phyloP scores from a whole-genome alignment of 148 eudicot species.

The Vaccinium vitisidaea region DNA sequence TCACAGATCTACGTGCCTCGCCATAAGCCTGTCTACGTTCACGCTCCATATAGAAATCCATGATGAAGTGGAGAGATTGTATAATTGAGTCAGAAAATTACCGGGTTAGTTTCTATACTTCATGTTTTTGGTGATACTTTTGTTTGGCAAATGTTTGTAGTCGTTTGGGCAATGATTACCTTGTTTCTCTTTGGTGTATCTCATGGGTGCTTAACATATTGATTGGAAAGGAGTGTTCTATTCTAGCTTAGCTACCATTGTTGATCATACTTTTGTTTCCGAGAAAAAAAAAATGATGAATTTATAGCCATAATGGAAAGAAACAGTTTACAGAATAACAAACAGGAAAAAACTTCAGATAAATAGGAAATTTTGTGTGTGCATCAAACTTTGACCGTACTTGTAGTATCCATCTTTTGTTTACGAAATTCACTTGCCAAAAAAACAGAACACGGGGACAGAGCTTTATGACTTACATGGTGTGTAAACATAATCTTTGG shows the following conservation, averaged over 20 bases:
- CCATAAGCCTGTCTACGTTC: background rate
- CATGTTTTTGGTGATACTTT: background rate
- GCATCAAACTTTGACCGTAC: background rate
- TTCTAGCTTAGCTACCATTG: background rate
- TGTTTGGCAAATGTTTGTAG: background rate
- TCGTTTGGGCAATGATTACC: too few species aligned
- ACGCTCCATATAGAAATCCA: background rate
- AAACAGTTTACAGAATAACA: background rate
- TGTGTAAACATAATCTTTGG: slow-evolving; percentile 52
- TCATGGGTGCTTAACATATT: background rate
- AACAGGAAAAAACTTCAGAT: background rate
- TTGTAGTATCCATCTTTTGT: background rate
- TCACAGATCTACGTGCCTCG: background rate
- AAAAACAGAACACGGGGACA: background rate
- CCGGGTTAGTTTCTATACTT: background rate
- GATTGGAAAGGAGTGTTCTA: background rate
- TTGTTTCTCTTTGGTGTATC: background rate
- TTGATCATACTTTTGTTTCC: background rate
- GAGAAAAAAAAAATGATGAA: background rate
- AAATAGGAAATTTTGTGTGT: background rate
- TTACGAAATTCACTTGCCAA: background rate
- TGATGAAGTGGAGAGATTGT: background rate
- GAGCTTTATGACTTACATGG: slow-evolving; percentile 46
- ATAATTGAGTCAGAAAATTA: background rate
- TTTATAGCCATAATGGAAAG: background rate